Conservation (phyloP, 306 rosid species). For the Styphnolobium japonicum region DNA sequence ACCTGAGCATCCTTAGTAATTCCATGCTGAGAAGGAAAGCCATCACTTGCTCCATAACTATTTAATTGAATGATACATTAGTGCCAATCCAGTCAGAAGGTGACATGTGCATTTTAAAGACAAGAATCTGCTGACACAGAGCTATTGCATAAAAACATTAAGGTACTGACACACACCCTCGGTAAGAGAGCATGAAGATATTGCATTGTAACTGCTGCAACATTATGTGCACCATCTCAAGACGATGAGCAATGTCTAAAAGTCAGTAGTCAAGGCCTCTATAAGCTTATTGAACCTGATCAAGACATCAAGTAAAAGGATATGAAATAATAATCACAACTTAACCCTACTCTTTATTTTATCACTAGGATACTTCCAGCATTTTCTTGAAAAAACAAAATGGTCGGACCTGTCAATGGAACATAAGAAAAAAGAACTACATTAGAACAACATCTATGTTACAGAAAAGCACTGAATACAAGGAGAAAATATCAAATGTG, state of each 20-base stretch:
- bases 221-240: slow-evolving; percentile 94
- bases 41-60: slow-evolving; percentile 98
- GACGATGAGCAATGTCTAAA: slow-evolving; percentile 98
- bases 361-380: slow-evolving; percentile 97
- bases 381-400: slow-evolving; percentile 96
- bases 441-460: slow-evolving; percentile 22
- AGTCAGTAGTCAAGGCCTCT: slow-evolving; percentile 62
- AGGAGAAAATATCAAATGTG: neutral
- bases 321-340: slow-evolving; percentile 6
- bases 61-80: slow-evolving; percentile 19
- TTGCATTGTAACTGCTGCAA: slow-evolving; percentile 83
- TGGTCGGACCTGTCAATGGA: slow-evolving; percentile 81
- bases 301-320: slow-evolving; percentile 13
- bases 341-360: slow-evolving; percentile 19
- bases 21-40: slow-evolving; percentile 96
- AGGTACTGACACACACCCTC: slow-evolving; percentile 62
- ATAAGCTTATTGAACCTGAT: slow-evolving; percentile 30
- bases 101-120: neutral
- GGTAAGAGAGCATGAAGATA: slow-evolving; percentile 91
- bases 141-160: neutral
- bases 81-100: slow-evolving; percentile 27
- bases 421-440: slow-evolving; percentile 23
- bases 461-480: slow-evolving; percentile 1
- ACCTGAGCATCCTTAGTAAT: slow-evolving; percentile 95
- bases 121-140: neutral